Conservation (phyloP, 176 grass and related monocot species). For the Eleusine coracana region DNA sequence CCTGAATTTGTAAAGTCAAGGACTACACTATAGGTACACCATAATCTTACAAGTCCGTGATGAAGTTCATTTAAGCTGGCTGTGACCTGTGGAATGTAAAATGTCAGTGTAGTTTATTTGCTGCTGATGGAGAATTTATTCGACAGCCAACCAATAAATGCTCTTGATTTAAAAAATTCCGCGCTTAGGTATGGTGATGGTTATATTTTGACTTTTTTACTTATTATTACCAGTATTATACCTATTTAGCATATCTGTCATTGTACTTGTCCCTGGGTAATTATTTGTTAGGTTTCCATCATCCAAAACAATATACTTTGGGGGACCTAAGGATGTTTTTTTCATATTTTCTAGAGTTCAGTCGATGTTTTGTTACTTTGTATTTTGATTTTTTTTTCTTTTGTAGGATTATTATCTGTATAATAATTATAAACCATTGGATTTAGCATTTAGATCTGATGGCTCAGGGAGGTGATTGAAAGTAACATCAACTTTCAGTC, state of each 20-base stretch:
- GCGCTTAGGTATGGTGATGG: not conserved
- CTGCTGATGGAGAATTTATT: not conserved
- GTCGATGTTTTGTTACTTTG: no score
- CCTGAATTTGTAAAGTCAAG: not conserved
- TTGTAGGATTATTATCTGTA: no score
- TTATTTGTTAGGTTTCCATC: not conserved
- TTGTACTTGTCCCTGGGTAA: not conserved
- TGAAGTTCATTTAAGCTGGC: not conserved
- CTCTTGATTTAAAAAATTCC: not conserved
- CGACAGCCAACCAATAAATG: not conserved
- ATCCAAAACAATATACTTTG: not conserved
- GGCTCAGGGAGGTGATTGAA: no score
- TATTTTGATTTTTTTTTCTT: no score
- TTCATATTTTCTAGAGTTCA: no score
- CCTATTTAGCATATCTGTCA: not conserved
- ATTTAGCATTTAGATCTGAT: no score
- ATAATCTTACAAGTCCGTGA: not conserved
- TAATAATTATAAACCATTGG: no score
- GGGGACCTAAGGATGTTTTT: not conserved
- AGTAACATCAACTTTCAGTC: no score
- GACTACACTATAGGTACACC: not conserved
- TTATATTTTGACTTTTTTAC: not conserved
- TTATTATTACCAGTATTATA: not conserved
- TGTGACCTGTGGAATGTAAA: not conserved
- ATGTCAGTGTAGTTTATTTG: not conserved